A percentile compares a stretch with the other conserved stretches of the same genome.
phyloP scores from a whole-genome alignment of 768 basidiomycete genomes.

The Auricularia sp. region DNA sequence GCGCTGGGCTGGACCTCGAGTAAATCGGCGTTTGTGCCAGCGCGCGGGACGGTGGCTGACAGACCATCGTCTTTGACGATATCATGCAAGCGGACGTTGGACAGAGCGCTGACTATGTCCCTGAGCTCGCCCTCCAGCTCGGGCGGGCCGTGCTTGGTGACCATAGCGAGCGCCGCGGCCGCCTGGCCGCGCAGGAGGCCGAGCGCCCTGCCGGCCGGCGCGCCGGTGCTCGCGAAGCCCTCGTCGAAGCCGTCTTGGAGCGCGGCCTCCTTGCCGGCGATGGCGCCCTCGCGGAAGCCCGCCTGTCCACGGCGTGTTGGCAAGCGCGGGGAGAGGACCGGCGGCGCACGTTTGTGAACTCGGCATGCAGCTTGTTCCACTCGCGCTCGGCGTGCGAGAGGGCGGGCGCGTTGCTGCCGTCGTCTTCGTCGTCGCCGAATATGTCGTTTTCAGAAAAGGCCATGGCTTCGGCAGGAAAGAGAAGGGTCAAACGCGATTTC shows the following conservation, averaged over 20 bases:
- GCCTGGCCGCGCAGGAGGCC: conserved; percentile 68
- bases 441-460: not conserved
- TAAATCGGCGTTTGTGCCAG: not conserved
- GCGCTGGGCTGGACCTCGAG: not conserved
- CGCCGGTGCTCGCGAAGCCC: conserved; percentile 65
- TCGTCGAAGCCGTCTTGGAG: conserved; percentile 87
- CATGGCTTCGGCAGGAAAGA: not conserved
- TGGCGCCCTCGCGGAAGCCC: conserved; percentile 95
- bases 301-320: conserved; percentile 34
- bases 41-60: not conserved
- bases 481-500: not conserved
- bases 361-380: conserved; percentile 56
- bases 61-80: conserved; percentile 25
- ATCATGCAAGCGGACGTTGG: conserved; percentile 53
- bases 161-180: conserved; percentile 49
- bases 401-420: not conserved
- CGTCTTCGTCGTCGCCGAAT: not conserved
- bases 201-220: conserved; percentile 63
- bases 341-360: conserved; percentile 56
- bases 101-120: conserved; percentile 45
- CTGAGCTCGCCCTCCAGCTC: conserved; percentile 33
- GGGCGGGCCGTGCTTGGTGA: conserved; percentile 21
- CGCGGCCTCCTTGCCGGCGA: conserved; percentile 76
- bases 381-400: conserved; percentile 26
- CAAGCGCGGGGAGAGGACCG: conserved; percentile 2